Evolutionary conservation across 768 basidiomycete species (phyloP).

Genomic region (Leccinum incarnatum): DNA sequence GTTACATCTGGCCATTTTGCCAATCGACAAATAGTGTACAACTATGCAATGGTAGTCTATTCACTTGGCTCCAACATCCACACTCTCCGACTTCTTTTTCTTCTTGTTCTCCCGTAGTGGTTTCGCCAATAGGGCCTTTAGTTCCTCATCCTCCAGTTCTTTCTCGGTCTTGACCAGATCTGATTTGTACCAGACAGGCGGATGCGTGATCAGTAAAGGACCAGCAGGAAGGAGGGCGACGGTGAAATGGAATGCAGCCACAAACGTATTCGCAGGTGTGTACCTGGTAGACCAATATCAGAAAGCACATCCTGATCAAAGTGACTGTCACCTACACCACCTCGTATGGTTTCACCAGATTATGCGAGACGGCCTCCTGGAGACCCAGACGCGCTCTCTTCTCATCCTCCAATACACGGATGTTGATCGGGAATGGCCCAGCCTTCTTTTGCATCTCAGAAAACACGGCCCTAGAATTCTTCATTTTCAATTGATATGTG

Average conservation of each 20-base stretch:
- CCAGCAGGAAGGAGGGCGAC: constrained; percentile 90
- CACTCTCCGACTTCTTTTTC: constrained; percentile 75
- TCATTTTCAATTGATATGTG: constrained; percentile 97
- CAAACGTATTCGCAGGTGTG: constrained; percentile 78
- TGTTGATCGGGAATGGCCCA: constrained; percentile 96
- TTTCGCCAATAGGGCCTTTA: constrained; percentile 75
- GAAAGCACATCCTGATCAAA: background rate
- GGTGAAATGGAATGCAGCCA: constrained; percentile 97
- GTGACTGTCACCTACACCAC: constrained; percentile 63
- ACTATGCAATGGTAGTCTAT: constrained; percentile 14
- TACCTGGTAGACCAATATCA: constrained; percentile 45
- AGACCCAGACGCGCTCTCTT: constrained; percentile 93
- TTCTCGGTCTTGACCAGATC: constrained; percentile 89
- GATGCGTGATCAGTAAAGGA: constrained; percentile 81
- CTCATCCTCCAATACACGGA: constrained; percentile 93
- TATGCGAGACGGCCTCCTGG: constrained; percentile 93
- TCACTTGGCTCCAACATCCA: constrained; percentile 33
- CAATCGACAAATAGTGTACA: constrained; percentile 16
- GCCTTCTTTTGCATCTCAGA: constrained; percentile 98
- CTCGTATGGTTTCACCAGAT: constrained; percentile 91
- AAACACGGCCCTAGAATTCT: constrained; percentile 94
- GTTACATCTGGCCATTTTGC: constrained; percentile 11
- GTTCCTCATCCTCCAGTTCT: constrained; percentile 82
- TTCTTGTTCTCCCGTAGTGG: constrained; percentile 88
- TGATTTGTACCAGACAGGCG: constrained; percentile 90